Conservation (phyloP, 805 yeast species). For the Kazachstania taianensis region DNA sequence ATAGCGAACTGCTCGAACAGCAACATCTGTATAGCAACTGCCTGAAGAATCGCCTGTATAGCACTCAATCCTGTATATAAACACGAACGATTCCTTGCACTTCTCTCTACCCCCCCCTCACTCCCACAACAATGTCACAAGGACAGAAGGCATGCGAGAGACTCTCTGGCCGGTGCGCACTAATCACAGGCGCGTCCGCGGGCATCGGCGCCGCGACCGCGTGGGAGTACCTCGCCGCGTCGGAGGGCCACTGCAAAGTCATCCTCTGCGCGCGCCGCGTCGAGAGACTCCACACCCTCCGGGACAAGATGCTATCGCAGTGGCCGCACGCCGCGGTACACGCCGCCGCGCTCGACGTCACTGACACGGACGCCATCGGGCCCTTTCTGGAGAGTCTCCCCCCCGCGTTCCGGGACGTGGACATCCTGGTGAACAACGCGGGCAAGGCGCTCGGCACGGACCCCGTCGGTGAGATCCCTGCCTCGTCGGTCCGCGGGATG, state of each 20-base stretch:
- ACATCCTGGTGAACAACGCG: slow-evolving; percentile 62
- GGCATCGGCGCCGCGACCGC: slow-evolving; percentile 96
- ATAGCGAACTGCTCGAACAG: too few relatives aligned
- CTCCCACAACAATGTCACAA: slow-evolving; percentile 62
- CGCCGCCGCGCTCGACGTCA: slow-evolving; percentile 46
- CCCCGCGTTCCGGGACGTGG: slow-evolving; percentile 50
- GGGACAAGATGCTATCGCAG: slow-evolving; percentile 35
- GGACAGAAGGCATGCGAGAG: slow-evolving; percentile 72
- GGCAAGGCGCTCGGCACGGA: slow-evolving; percentile 77
- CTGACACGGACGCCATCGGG: slow-evolving; percentile 40
- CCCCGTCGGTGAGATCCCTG: slow-evolving; percentile 55
- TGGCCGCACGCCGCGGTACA: slow-evolving; percentile 41
- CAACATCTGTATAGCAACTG: too few relatives aligned
- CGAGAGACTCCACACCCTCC: slow-evolving; percentile 44
- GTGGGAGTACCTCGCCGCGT: slow-evolving; percentile 65
- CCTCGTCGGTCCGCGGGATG: slow-evolving; percentile 63
- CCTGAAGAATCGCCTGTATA: too few relatives aligned
- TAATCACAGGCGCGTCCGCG: slow-evolving; percentile 94
- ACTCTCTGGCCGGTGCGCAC: slow-evolving; percentile 64
- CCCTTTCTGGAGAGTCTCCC: slow-evolving; percentile 48
- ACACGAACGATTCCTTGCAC: too few relatives aligned
- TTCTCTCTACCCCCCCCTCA: too few relatives aligned
- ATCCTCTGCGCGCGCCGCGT: slow-evolving; percentile 71
- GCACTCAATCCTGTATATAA: too few relatives aligned
- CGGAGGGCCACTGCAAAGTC: slow-evolving; percentile 60